Percentiles rank a stretch among this genome's conserved stretches.
Conservation (phyloP, 208 protist species). For the Crithidia fasciculata region DNA sequence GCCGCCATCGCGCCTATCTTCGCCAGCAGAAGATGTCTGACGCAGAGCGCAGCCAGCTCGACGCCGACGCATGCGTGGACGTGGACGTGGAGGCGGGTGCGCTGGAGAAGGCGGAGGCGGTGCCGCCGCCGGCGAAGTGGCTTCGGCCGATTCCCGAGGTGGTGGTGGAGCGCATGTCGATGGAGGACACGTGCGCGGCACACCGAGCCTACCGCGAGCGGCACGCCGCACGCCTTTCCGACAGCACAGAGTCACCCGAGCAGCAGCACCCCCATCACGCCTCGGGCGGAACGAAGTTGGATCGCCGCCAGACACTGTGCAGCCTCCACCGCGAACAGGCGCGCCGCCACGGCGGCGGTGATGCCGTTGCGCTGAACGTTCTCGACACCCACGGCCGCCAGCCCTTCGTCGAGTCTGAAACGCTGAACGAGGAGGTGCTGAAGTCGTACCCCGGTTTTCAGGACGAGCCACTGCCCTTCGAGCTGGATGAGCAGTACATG, state of each 20-base stretch:
- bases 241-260: neutral
- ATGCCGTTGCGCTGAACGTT: slow-evolving; percentile 5
- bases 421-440: slow-evolving; percentile 17
- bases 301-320: neutral
- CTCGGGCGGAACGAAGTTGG: neutral
- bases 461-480: slow-evolving; percentile 23
- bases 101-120: slow-evolving; percentile 20
- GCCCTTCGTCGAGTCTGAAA: neutral
- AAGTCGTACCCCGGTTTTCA: slow-evolving; percentile 22
- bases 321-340: neutral
- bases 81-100: neutral
- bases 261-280: neutral
- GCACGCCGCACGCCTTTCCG: neutral
- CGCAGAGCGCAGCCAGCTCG: neutral
- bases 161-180: slow-evolving; percentile 25
- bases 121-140: slow-evolving; percentile 17
- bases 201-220: slow-evolving; percentile 16
- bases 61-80: neutral
- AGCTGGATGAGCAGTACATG: slow-evolving; percentile 35
- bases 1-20: slow-evolving; percentile 8
- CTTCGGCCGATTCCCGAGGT: slow-evolving; percentile 21
- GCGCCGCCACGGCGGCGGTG: neutral
- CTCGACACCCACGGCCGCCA: slow-evolving; percentile 5
- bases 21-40: slow-evolving; percentile 7
- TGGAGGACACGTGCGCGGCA: slow-evolving; percentile 15